Base-by-base conservation (phyloP, 2,329 filamentous ascomycete species). In the Phaeomoniella chlamydospora region DNA sequence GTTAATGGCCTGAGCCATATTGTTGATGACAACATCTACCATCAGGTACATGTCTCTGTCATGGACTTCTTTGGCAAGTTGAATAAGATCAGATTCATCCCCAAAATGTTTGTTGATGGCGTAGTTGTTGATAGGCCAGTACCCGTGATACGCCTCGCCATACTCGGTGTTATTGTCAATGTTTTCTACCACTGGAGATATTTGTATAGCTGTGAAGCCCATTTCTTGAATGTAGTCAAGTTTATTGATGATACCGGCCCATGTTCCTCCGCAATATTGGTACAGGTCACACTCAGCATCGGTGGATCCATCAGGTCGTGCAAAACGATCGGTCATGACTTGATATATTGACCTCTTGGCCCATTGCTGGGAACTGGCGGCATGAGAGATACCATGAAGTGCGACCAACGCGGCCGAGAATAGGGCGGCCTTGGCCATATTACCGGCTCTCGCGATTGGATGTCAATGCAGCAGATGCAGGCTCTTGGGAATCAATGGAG, bases 11-110 rank as follows among this genome's bases (percentile, higher is more conserved):
- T 47, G 53, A 5, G 50, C 59, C 54, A 62, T 57, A 38, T 70
- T 62, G 47, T 70, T 70, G 29, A 64, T 58, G 6, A 70, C 65
- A 2, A 66, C 58, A 41, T 70, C 67, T 32, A 68, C 56, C 66
- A 70, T 68, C 6, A 71, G 43, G 41, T 63, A 68, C 65, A 64
- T 70, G 39, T 56, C 62, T 43, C 50, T 56, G 12, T 41, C 43
- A 45, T 70, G 67, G 9, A 68, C 46, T 5, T 61, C 58, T 18
- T 48, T 50, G 29, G 58, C 59, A 6, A 71, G 48, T 33, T 58
- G 60, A 19, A 61, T 56, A 37, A 71, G 48, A 42, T 70, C 66
- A 17, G 56, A 52, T 18, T 51, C 53, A 10, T 58, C 61, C 4
- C 67, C 67, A 38, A 67, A 70, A 39, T 68, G 60, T 3, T 53